These are phyloP conservation scores for Aureobasidium pullulans DNA, from an alignment of 2,329 filamentous ascomycete genomes.

Conservation along the genomic window DNA sequence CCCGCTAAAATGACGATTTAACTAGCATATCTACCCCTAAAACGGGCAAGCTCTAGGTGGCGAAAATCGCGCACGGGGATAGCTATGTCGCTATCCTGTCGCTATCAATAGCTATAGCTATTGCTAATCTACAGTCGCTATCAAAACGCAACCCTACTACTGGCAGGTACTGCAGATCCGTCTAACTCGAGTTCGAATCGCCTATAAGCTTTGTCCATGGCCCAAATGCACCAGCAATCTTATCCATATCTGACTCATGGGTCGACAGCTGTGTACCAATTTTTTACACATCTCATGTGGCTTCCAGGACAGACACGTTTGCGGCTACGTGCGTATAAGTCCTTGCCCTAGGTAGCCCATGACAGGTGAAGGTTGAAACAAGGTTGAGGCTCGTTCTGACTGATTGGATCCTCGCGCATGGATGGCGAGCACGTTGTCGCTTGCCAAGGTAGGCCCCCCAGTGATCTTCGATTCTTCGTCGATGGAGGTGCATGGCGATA, in stretches of 20 bases:
- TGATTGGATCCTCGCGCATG: slow-evolving; percentile 1
- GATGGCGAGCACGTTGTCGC: neutral
- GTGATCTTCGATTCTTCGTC: neutral
- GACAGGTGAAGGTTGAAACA: neutral
- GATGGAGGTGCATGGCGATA: neutral
- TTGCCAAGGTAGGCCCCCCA: neutral
- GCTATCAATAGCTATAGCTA: too few species aligned
- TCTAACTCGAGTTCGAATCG: neutral
- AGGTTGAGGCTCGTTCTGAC: neutral
- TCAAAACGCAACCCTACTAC: neutral
- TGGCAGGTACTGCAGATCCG: neutral
- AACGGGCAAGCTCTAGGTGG: too few species aligned
- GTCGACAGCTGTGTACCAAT: slow-evolving; percentile 1
- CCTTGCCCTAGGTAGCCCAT: neutral
- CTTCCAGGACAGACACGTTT: neutral
- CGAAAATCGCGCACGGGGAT: too few species aligned
- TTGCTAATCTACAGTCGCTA: too few species aligned
- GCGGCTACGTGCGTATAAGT: neutral
- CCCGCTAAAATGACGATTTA: too few species aligned
- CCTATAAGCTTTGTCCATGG: neutral
- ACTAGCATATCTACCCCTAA: too few species aligned
- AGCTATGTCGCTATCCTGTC: too few species aligned
- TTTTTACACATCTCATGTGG: neutral
- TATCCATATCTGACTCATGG: neutral
- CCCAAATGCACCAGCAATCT: neutral